Evolutionary conservation across 1,284 basidiomycete genomes (phyloP).

Genomic region (Porodaedalea pini): DNA sequence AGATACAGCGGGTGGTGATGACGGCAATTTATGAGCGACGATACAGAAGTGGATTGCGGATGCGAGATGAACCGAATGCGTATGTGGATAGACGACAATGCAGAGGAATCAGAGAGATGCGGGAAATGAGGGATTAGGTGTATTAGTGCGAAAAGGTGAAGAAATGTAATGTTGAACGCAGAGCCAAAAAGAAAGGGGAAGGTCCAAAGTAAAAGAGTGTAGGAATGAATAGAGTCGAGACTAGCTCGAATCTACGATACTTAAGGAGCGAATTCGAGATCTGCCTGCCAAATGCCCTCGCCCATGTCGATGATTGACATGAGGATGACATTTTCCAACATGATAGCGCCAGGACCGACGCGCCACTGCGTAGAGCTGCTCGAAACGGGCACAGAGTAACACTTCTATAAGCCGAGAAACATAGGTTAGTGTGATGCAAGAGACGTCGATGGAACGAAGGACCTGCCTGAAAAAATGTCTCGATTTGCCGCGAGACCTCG

Average conservation of each 20-base stretch:
- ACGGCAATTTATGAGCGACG: too few species aligned
- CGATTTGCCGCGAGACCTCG: not conserved
- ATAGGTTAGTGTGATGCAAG: not conserved
- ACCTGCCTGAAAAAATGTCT: not conserved
- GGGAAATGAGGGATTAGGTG: too few species aligned
- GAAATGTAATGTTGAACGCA: too few species aligned
- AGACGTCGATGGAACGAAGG: not conserved
- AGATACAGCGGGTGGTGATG: too few species aligned
- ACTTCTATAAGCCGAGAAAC: not conserved
- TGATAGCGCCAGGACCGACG: constrained; percentile 8
- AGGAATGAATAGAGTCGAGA: not conserved
- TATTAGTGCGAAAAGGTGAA: too few species aligned
- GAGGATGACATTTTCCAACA: constrained; percentile 7
- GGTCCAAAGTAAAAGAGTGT: not conserved
- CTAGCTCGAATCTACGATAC: not conserved
- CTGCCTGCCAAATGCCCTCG: constrained; percentile 11
- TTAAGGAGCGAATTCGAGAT: not conserved
- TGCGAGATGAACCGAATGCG: too few species aligned
- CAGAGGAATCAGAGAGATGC: too few species aligned
- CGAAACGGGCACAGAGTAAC: not conserved
- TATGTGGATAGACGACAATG: too few species aligned
- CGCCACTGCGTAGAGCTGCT: not conserved
- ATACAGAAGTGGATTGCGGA: too few species aligned
- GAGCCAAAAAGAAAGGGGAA: not conserved
- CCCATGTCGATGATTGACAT: constrained; percentile 1